A percentile compares a stretch with the other conserved stretches of the same genome.
Conservation (phyloP, 345 rosid genomes). For the Toxicodendron radicans region DNA sequence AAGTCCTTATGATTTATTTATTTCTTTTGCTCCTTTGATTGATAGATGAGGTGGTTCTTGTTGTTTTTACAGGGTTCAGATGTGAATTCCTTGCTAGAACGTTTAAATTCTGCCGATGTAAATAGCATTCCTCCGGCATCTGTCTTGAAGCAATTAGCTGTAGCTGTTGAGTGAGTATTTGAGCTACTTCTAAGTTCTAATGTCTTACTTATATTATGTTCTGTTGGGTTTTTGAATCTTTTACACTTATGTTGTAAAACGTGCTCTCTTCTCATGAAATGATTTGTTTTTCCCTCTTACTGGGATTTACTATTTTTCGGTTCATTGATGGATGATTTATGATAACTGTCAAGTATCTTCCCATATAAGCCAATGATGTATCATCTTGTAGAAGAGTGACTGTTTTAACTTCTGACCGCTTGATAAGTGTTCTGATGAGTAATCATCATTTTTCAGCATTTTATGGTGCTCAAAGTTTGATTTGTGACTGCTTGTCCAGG, state of each 20-base stretch:
- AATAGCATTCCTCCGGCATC: constrained; percentile 69
- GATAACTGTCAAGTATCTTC: background rate
- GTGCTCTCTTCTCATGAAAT: background rate
- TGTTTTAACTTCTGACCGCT: constrained; percentile 7
- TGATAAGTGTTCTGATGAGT: constrained; percentile 8
- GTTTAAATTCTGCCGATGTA: constrained; percentile 50
- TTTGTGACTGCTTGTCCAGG: constrained; percentile 39
- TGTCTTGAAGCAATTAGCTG: constrained; percentile 76
- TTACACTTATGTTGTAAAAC: background rate
- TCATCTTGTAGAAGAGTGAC: background rate
- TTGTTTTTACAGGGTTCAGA: constrained; percentile 52
- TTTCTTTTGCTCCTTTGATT: background rate
- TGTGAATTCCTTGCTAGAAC: constrained; percentile 48
- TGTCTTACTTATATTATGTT: background rate
- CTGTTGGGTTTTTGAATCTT: background rate
- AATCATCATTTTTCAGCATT: constrained; percentile 19
- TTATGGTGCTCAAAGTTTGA: background rate
- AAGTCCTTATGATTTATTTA: constrained; percentile 2
- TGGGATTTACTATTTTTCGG: background rate
- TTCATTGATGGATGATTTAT: background rate
- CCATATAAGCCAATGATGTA: background rate
- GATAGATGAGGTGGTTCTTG: background rate
- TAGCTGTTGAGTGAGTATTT: constrained; percentile 76
- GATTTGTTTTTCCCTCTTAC: background rate
- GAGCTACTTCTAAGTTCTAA: background rate